Evolutionary conservation across 108 stramenopile species (phyloP), one percentile per base, ranked within the genome.

Genomic region (Heterococcus sp.): DNA sequence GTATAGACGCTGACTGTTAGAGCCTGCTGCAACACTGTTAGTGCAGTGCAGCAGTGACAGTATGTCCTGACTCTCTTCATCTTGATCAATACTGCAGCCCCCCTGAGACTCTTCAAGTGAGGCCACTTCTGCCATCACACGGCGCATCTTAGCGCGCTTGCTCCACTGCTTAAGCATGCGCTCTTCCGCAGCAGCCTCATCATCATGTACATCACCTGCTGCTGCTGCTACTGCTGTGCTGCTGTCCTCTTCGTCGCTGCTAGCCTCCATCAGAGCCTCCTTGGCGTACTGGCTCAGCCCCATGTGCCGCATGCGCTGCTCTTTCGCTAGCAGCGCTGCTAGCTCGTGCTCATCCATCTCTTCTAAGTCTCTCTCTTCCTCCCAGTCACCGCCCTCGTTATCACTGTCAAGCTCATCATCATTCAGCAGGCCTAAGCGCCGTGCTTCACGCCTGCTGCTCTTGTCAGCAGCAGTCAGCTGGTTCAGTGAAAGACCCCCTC

Each of bases 21-120:
- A n/a, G n/a, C n/a, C n/a, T n/a, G n/a, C n/a, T n/a, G 14, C 46
- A 14, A 58, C 21, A 33, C 75, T 75, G 69, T 84, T 75, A 65
- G 83, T 84, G 70, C 83, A 75, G 33, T 84, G 75, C 5, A 84
- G 83, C 63, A 84, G 69, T 75, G 75, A 63, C 75, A 84, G 75
- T 5, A 84, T 69, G 29, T 76, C 75, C 75, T 76, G 83, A 21
- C 69, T 64, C 70, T 84, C 83, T 40, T 75, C 74, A 65, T 84
- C 83, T 38, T 66, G 67, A 35, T 71, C 14, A 30, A 28, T 32
- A 34, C 0, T 29, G 11, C 0, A 30, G 29, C 78, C 35, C 29
- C 58, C 11, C 26, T 35, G 63, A 31, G 37, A 69, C 75, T 75
- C 71, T 75, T 65, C 73, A 32, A 66, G 66, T 40, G 36, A 76